Percentiles rank a stretch among this genome's conserved stretches.
Conservation (phyloP, 805 yeast genomes). For the Metschnikowia continentalis region DNA sequence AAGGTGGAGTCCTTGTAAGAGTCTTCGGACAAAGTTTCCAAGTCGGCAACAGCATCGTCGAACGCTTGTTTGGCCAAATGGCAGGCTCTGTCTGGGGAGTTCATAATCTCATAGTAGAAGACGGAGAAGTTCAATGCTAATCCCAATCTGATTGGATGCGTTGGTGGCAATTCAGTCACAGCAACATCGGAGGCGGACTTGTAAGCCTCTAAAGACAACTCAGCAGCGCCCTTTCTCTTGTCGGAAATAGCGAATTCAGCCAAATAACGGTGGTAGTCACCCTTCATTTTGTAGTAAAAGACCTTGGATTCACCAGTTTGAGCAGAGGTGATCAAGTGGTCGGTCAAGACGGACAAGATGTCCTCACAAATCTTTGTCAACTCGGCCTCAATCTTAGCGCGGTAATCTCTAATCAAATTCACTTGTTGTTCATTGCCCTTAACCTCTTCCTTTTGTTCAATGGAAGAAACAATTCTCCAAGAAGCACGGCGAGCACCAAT, state of each 20-base stretch:
- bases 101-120: constrained; percentile 95
- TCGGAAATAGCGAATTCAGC: constrained; percentile 94
- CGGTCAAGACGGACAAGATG: constrained; percentile 79
- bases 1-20: constrained; percentile 97
- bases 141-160: constrained; percentile 97
- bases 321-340: constrained; percentile 90
- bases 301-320: constrained; percentile 97
- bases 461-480: constrained; percentile 97
- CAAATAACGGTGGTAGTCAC: constrained; percentile 98
- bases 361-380: constrained; percentile 92
- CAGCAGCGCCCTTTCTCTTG: constrained; percentile 89
- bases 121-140: constrained; percentile 97
- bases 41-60: constrained; percentile 98
- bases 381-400: constrained; percentile 90
- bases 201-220: constrained; percentile 89
- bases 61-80: constrained; percentile 98
- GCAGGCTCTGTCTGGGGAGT: constrained; percentile 98
- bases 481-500: constrained; percentile 99
- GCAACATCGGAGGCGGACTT: constrained; percentile 96
- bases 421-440: constrained; percentile 94
- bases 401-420: constrained; percentile 84
- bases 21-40: constrained; percentile 96
- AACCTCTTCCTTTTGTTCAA: constrained; percentile 96
- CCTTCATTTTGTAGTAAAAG: constrained; percentile 98
- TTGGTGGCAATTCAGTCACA: constrained; percentile 93